Evolutionary conservation across 441 rosid species (phyloP), one percentile per base, ranked within the genome.

Genomic region (Aquilaria agallochum): DNA sequence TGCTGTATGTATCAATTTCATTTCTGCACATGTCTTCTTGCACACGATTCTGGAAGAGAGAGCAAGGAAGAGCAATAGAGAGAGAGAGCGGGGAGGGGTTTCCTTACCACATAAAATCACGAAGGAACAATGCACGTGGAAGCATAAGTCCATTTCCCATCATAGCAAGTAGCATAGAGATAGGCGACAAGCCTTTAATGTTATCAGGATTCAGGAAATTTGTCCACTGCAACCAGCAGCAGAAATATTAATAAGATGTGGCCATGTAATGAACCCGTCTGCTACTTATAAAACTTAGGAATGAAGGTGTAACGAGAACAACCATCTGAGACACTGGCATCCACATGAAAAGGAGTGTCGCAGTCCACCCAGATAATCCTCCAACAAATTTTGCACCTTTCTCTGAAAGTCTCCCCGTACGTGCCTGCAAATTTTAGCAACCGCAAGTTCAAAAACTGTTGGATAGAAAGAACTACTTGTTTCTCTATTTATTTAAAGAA

Each of bases 291-390:
- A 6, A 50, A 36, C 27, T 36, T 56, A 52, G 5, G 31, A 45
- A 13, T 27, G 31, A 52, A 57, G 65, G 47, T 44, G 9, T 4
- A 59, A 55, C 5, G 50, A 56, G 48, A 48, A 62, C 68, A 72
- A 93, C 98, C 98, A 88, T 83, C 71, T 90, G 97, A 5, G 95
- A 72, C 63, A 93, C 87, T 52, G 96, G 95, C 97, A 90, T 90
- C 97, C 97, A 90, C 98, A 90, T 93, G 82, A 93, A 93, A 67
- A 94, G 91, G 72, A 94, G 86, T 30, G 98, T 90, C 11, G 98
- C 95, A 20, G 97, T 89, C 98, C 97, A 94, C 72, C 98, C 98
- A 70, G 95, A 88, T 74, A 85, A 50, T 66, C 80, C 81, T 58
- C 86, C 86, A 5, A 93, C 74, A 62, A 93, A 80, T 70, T 76